phyloP scores from a whole-genome alignment of 2,329 filamentous ascomycete species.

The Talaromyces piceae region DNA sequence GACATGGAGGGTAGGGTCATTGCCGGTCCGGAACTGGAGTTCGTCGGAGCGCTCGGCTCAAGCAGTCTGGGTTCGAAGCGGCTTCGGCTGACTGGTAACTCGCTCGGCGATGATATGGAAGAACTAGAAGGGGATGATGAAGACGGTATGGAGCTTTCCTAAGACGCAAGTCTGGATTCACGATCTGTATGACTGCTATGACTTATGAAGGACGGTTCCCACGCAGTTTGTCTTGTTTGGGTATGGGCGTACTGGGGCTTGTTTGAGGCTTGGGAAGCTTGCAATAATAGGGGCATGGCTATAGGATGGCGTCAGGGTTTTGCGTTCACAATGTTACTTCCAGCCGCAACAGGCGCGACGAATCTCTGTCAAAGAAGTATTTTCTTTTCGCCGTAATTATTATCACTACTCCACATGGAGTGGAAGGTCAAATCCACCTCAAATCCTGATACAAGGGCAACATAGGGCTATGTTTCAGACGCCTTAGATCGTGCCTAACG shows the following conservation, averaged over 20 bases:
- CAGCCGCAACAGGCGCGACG: neutral
- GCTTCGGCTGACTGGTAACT: conserved; percentile 19
- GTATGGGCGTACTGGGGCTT: neutral
- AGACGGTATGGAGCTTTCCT: conserved; percentile 40
- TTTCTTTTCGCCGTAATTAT: no score
- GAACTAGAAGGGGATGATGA: conserved; percentile 41
- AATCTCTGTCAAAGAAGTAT: neutral
- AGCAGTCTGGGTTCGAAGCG: conserved; percentile 37
- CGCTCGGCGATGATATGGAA: conserved; percentile 27
- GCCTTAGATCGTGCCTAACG: neutral
- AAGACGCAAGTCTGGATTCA: neutral
- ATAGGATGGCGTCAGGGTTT: neutral
- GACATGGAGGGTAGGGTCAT: conserved; percentile 89
- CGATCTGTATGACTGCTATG: neutral
- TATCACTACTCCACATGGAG: no score
- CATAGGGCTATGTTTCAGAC: neutral
- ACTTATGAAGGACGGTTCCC: neutral
- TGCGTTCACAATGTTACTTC: neutral
- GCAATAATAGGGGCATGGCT: neutral
- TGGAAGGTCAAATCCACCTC: no score
- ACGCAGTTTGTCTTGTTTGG: neutral
- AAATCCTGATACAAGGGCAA: neutral
- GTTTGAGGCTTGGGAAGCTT: neutral
- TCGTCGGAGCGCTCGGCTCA: conserved; percentile 47
- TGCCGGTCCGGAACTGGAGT: conserved; percentile 73